Evolutionary conservation across 1,139 yeast genomes (phyloP), one percentile per base, ranked within the genome.

Genomic region (Groenewaldozyma auringiensis): DNA sequence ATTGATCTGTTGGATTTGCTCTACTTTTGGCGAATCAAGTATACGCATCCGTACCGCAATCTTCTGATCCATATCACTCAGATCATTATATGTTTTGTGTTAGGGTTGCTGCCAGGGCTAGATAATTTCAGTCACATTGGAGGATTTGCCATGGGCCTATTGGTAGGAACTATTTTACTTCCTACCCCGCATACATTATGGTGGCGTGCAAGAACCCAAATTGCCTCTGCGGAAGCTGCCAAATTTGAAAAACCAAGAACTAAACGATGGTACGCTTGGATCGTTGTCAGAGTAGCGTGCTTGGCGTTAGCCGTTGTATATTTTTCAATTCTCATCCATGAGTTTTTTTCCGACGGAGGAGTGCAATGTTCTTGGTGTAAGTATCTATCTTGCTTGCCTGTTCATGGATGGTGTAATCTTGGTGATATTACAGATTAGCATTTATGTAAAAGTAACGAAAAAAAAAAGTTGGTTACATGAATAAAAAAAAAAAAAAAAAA

Each of bases 101-200:
- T 83, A 22, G 92, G 92, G 0, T 65, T 83, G 29, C 64, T 83
- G 17, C 92, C 92, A 0, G 92, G 92, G 0, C 62, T 83, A 46
- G 92, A 83, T 62, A 83, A 83, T 60, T 83, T 83, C 59, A 75
- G 85, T 46, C 92, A 83, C 60, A 75, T 83, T 52, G 92, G 92
- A 3, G 92, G 92, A 2, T 81, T 82, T 63, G 76, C 79, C 21
- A 66, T 79, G 65, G 92, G 92, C 0, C 42, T 79, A 1, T 62
- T 79, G 22, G 54, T 71, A 33, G 79, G 83, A 1, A 59, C 79
- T 0, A 64, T 75, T 1, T 54, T 81, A n/a, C 58, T 83, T 32
- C 71, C 78, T 40, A 82, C 79, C 51, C 92, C 92, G 2, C 66
- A 70, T 21, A 53, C 50, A 25, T 50, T 64, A 31, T 57, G 54